Base-by-base conservation (phyloP, 2,329 filamentous ascomycete genomes). In the Mollisia scopiformis region DNA sequence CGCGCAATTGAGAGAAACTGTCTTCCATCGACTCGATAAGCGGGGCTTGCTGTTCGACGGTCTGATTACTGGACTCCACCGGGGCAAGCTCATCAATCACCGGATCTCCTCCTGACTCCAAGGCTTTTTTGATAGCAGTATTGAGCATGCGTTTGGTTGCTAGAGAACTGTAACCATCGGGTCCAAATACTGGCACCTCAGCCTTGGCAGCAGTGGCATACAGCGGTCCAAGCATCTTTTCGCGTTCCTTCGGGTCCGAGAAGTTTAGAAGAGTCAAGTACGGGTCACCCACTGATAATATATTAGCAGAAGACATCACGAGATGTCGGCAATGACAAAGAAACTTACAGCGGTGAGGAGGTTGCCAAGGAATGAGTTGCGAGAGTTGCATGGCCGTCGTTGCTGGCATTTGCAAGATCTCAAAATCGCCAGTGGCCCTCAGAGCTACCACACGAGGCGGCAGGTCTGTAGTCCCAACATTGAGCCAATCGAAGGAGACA, bases 401-500 rank as follows among this genome's bases (percentile, higher is more conserved):
- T 1, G 84, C 83, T 4, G 87, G 85, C 68, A 85, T 84, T 64
- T 88, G 83, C 27, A 89, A 71, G 19, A 89, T 85, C 30, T 87
- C 84, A 69, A 88, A 86, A 14, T 76, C 78, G 19, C 86, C 85
- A 63, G 83, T 88, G 33, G 84, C 84, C 27, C 86, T 80, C 27
- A 89, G 72, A 1, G 85, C 84, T 25, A 89, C 72, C 39, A 86
- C 75, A n/a, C 86, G 80, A 30, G 85, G 84, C 25, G 81, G 81
- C 52, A 87, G 69, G 14, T 80, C 79, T 3, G 84, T 77, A 3
- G 83, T 84, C 11, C 81, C 78, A 50, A 88, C 76, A 3, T 84
- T 88, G 10, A 88, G 76, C 86, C 87, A 89, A 70, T 89, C 87
- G 71, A 89, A 89, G 0, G 86, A 88, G 7, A 89, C 84, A 31